Conservation (phyloP, 345 rosid species). For the Turnera subulata region DNA sequence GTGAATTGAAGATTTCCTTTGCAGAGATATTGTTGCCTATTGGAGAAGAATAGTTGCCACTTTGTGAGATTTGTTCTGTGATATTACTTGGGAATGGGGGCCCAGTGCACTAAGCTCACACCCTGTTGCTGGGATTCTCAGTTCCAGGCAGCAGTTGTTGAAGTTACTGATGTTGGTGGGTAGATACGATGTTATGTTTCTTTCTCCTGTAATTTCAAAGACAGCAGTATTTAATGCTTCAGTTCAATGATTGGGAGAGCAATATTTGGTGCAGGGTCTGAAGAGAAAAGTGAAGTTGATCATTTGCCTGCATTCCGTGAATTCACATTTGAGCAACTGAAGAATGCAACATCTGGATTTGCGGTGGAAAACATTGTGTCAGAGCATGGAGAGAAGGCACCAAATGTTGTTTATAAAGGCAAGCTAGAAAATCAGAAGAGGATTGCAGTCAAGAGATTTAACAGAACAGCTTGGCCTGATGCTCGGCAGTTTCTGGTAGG, state of each 20-base stretch:
- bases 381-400: constrained; percentile 96
- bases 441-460: constrained; percentile 85
- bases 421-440: constrained; percentile 71
- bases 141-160: constrained; percentile 53
- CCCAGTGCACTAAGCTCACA: constrained; percentile 57
- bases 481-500: constrained; percentile 75
- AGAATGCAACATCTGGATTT: constrained; percentile 87
- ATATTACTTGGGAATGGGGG: constrained; percentile 48
- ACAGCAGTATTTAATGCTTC: constrained; percentile 3
- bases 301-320: constrained; percentile 63
- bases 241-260: constrained; percentile 7
- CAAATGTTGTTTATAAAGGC: constrained; percentile 90
- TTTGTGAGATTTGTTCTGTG: constrained; percentile 9
- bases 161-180: constrained; percentile 60
- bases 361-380: constrained; percentile 85
- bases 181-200: constrained; percentile 4
- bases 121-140: constrained; percentile 62
- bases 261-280: constrained; percentile 38
- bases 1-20: background rate
- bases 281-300: constrained; percentile 26
- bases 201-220: constrained; percentile 1
- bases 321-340: constrained; percentile 67
- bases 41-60: background rate
- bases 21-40: background rate
- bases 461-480: constrained; percentile 91